A percentile compares a stretch with the other conserved stretches of the same genome.
Evolutionary conservation across 805 yeast species (phyloP).

Genomic region (Pichia pseudocactophila): DNA sequence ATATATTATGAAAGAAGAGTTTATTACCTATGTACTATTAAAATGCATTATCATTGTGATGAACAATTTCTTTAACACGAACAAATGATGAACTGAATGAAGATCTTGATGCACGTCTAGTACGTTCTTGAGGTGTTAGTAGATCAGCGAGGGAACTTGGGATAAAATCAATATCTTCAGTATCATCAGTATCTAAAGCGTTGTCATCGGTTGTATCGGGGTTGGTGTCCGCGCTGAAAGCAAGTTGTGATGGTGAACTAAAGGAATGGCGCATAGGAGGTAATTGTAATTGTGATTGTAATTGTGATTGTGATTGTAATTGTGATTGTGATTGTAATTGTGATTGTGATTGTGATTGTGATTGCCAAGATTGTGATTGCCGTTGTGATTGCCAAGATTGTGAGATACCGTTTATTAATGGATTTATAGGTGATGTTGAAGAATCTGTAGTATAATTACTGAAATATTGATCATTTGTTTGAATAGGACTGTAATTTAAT

Average conservation of each 20-base stretch:
- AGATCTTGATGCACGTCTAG: constrained; percentile 52
- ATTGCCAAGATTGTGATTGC: too few species aligned
- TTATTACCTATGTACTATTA: too few species aligned
- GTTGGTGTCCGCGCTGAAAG: not conserved
- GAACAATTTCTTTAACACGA: constrained; percentile 1
- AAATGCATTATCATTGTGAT: not conserved
- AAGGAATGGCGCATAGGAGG: not conserved
- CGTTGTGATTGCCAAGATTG: not conserved
- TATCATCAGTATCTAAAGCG: constrained; percentile 12
- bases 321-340: not conserved
- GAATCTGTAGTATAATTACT: constrained; percentile 4
- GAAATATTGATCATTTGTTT: not conserved
- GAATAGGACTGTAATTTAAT: not conserved
- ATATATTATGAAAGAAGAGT: not conserved
- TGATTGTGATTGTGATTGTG: too few species aligned
- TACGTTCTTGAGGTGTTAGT: constrained; percentile 70
- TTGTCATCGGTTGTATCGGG: not conserved
- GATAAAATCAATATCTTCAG: constrained; percentile 59
- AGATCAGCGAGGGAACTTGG: constrained; percentile 77
- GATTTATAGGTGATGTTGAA: constrained; percentile 7
- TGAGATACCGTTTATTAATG: constrained; percentile 1
- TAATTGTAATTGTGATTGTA: not conserved
- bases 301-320: constrained; percentile 4
- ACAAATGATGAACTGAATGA: constrained; percentile 9
- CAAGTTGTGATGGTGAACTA: not conserved